Evolutionary conservation across 768 basidiomycete genomes (phyloP), one percentile per base, ranked within the genome.

Genomic region (Podaxis sp.): DNA sequence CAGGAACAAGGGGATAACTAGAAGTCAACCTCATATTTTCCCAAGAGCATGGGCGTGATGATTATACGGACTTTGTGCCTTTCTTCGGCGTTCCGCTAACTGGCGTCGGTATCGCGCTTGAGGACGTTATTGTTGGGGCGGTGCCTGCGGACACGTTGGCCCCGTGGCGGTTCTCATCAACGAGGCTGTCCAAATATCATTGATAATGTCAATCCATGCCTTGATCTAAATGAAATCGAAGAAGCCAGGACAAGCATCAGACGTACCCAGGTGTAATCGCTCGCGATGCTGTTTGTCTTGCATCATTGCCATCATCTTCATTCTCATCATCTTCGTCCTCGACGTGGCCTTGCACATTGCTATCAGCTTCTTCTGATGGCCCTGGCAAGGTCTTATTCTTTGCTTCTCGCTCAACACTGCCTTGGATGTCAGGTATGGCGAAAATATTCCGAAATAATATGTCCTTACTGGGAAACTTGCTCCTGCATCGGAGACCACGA

Each of bases 21-120:
- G 7, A 49, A 51, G 38, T 55, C 33, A 62, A 33, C 13, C n/a
- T 49, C 41, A 19, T 52, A 22, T 62, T 38, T 55, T 11, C 27
- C 13, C 40, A 24, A 46, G 7, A 36, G 29, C 7, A 17, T 19
- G 27, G 22, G 24, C 33, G 8, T 0, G 33, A 36, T 27, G 22
- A 24, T 47, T 40, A 56, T 56, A 56, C 61, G 29, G 33, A 62
- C 61, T 62, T 62, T 22, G 61, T 51, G 47, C 61, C 61, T 51
- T 61, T 61, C 46, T 38, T 49, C 13, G 61, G 54, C 33, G 54
- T 50, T 13, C 38, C 33, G 33, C 33, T 55, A 3, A 19, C 54
- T 15, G 61, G 46, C 24, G 54, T 61, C 51, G 61, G 56, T 29
- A 9, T 41, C 27, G 51, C 15, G 29, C 51, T 60, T 36, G 38